phyloP scores from a whole-genome alignment of 2,329 filamentous ascomycete species.

The Pleoardoris graminearum region DNA sequence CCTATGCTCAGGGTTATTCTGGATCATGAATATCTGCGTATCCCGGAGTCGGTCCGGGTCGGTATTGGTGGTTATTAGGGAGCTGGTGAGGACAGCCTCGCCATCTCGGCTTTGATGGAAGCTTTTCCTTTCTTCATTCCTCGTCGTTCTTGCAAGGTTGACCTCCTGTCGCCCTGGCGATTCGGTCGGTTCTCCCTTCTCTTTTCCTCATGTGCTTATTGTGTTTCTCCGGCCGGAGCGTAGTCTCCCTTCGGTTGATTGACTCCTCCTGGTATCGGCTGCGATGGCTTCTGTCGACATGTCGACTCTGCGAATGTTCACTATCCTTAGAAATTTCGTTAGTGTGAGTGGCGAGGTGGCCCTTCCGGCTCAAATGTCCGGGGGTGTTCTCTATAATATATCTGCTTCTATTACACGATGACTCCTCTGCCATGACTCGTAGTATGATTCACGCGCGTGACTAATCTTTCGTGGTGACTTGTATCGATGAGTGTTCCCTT shows the following conservation, averaged over 20 bases:
- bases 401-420: not conserved
- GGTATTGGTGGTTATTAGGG: slow-evolving; percentile 30
- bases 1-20: slow-evolving; percentile 43
- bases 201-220: not conserved
- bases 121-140: slow-evolving; percentile 23
- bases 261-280: slow-evolving; percentile 41
- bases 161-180: not conserved
- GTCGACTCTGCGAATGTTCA: slow-evolving; percentile 4
- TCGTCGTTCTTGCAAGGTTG: slow-evolving; percentile 6
- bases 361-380: not conserved
- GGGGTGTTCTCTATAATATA: slow-evolving; percentile 1
- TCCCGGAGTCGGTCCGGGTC: slow-evolving; percentile 28
- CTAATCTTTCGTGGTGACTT: not conserved
- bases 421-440: not conserved
- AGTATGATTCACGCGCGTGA: not conserved
- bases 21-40: slow-evolving; percentile 39
- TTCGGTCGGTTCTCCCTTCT: not conserved
- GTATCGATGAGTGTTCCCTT: not conserved
- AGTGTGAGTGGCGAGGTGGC: not conserved
- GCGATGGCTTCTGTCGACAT: slow-evolving; percentile 10
- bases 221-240: slow-evolving; percentile 29
- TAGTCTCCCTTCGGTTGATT: slow-evolving; percentile 45
- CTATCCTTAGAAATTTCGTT: slow-evolving; percentile 6
- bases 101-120: slow-evolving; percentile 34
- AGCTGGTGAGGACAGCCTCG: slow-evolving; percentile 41